Evolutionary conservation across 176 grass and related monocot species (phyloP).

Genomic region (Ensete glaucum): DNA sequence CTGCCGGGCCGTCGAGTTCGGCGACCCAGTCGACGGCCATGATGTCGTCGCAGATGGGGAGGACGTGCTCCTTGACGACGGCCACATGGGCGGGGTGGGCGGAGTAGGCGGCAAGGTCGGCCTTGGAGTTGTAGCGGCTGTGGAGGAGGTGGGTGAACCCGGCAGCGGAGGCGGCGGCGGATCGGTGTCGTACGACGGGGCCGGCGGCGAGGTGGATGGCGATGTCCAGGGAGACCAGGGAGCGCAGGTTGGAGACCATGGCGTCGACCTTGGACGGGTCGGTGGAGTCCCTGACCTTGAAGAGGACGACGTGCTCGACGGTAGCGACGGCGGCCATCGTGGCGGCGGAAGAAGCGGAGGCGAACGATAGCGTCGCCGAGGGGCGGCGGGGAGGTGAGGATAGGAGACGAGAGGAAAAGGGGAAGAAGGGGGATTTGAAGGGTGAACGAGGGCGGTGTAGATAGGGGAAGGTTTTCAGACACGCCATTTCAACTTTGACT

Average conservation of each 20-base stretch:
- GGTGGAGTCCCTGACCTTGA: slow-evolving; percentile 55
- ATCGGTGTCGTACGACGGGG: slow-evolving; percentile 58
- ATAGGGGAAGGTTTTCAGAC: not conserved
- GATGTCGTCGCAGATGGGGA: slow-evolving; percentile 63
- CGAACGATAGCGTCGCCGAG: not conserved
- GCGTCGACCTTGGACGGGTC: slow-evolving; percentile 41
- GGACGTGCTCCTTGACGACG: slow-evolving; percentile 49
- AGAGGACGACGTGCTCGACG: slow-evolving; percentile 87
- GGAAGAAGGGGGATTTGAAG: not conserved
- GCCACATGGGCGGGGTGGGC: slow-evolving; percentile 63
- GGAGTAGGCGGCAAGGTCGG: slow-evolving; percentile 60
- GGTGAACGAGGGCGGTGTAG: not conserved
- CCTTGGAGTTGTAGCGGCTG: slow-evolving; percentile 66
- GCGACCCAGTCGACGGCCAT: slow-evolving; percentile 77
- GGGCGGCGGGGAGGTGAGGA: not conserved
- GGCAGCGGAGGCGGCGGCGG: slow-evolving; percentile 16
- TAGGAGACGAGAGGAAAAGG: not conserved
- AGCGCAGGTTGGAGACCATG: slow-evolving; percentile 51
- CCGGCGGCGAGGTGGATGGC: slow-evolving; percentile 59
- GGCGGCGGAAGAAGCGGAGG: not conserved
- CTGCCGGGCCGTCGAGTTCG: slow-evolving; percentile 21
- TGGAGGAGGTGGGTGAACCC: slow-evolving; percentile 75
- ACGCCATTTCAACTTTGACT: not conserved
- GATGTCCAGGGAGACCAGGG: slow-evolving; percentile 40
- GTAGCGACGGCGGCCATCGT: slow-evolving; percentile 13